Evolutionary conservation across 2,329 filamentous ascomycete species (phyloP).

Genomic region (Huntiella bhutanensis): DNA sequence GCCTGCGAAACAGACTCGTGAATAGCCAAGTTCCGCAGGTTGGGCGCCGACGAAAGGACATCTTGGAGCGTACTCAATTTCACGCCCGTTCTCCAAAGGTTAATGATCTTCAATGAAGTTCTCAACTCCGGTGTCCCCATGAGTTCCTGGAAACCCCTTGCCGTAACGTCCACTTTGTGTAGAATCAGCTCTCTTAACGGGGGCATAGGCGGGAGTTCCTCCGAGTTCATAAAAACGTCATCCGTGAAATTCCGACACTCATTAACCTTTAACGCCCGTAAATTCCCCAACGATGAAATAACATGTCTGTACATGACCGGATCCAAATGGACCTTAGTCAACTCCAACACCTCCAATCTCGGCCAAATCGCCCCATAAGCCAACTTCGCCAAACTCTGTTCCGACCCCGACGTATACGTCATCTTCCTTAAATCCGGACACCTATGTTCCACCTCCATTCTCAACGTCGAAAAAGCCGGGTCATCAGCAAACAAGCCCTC

Average conservation of each 20-base stretch:
- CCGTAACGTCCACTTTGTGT: conserved; percentile 53
- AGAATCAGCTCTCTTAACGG: conserved; percentile 55
- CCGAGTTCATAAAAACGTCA: conserved; percentile 49
- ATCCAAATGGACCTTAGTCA: conserved; percentile 50
- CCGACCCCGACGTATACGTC: conserved; percentile 62
- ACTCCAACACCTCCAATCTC: conserved; percentile 53
- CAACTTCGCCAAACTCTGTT: conserved; percentile 56
- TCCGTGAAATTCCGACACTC: conserved; percentile 55
- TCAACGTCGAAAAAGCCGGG: conserved; percentile 50
- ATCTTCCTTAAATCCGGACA: conserved; percentile 79
- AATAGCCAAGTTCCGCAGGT: conserved; percentile 37
- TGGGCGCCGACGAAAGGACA: conserved; percentile 37
- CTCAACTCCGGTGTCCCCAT: conserved; percentile 42
- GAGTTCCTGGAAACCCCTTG: conserved; percentile 49
- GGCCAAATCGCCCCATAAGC: conserved; percentile 47
- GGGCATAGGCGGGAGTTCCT: conserved; percentile 53
- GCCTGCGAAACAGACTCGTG: conserved; percentile 30
- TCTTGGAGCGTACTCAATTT: conserved; percentile 40
- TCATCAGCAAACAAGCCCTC: conserved; percentile 77
- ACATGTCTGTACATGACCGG: conserved; percentile 51
- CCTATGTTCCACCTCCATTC: conserved; percentile 65
- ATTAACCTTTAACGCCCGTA: conserved; percentile 58
- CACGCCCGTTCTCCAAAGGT: conserved; percentile 54
- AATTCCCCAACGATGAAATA: conserved; percentile 43
- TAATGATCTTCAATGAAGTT: conserved; percentile 45